These are phyloP conservation scores for Gracilariopsis chorda DNA, from an alignment of 23 red algal genomes.

Conservation along the genomic window DNA sequence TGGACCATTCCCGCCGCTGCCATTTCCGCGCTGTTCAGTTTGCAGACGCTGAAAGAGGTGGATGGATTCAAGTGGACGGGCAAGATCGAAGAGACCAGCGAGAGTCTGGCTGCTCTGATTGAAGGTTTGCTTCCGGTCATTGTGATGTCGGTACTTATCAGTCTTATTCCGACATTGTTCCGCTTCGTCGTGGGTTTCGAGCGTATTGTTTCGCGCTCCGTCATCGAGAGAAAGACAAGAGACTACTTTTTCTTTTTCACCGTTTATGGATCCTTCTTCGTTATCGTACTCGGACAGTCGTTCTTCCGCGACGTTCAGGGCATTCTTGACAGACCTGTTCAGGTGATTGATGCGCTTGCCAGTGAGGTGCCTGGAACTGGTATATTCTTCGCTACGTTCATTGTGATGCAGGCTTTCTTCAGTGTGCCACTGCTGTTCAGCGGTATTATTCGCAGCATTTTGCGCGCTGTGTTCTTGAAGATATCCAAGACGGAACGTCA, in stretches of 20 bases:
- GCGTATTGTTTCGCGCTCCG: slow-evolving; percentile 17
- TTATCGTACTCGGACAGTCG: slow-evolving; percentile 41
- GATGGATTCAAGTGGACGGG: slow-evolving; percentile 32
- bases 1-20: slow-evolving; percentile 77
- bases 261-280: slow-evolving; percentile 52
- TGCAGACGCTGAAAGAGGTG: slow-evolving; percentile 25
- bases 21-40: slow-evolving; percentile 51
- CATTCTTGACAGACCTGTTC: slow-evolving; percentile 55
- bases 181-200: slow-evolving; percentile 29
- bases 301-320: slow-evolving; percentile 28
- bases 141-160: slow-evolving; percentile 60
- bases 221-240: slow-evolving; percentile 50
- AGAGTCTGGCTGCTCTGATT: slow-evolving; percentile 30
- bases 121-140: slow-evolving; percentile 52
- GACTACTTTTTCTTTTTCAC: slow-evolving; percentile 65
- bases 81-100: slow-evolving; percentile 5
- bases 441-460: slow-evolving; percentile 52
- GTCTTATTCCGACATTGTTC: slow-evolving; percentile 50
- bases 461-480: slow-evolving; percentile 42
- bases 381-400: slow-evolving; percentile 65
- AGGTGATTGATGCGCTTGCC: slow-evolving; percentile 49
- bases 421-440: slow-evolving; percentile 15
- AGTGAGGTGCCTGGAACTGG: slow-evolving; percentile 43
- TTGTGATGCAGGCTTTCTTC: slow-evolving; percentile 7
- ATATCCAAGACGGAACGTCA: slow-evolving; percentile 66